Conservation (phyloP, 805 yeast genomes). For the Debaryomyces tyrocola region DNA sequence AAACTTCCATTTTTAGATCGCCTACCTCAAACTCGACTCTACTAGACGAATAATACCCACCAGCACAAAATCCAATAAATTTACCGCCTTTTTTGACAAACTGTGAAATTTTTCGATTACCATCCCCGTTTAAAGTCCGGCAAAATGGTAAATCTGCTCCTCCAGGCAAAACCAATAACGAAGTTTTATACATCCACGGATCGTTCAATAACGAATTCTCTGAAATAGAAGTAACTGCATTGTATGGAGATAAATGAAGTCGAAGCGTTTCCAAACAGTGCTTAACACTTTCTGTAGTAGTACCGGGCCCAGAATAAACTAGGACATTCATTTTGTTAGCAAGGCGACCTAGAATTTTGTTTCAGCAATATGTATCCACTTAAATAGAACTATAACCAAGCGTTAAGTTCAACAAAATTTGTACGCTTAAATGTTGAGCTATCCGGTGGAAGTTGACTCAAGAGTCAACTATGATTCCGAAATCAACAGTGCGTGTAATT, state of each 20-base stretch:
- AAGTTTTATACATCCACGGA: conserved; percentile 85
- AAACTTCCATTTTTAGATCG: conserved; percentile 66
- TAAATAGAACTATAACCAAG: no score
- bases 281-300: conserved; percentile 82
- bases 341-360: background rate
- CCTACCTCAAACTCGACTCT: conserved; percentile 85
- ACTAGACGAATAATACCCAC: conserved; percentile 80
- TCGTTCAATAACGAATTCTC: conserved; percentile 65
- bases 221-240: conserved; percentile 77
- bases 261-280: conserved; percentile 80
- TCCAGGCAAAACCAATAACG: conserved; percentile 86
- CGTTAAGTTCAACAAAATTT: no score
- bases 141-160: conserved; percentile 95
- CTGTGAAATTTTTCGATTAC: conserved; percentile 58
- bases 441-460: no score
- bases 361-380: no score
- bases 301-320: conserved; percentile 60
- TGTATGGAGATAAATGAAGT: conserved; percentile 75
- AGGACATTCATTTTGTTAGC: conserved; percentile 32
- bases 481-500: background rate
- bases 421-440: no score
- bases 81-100: conserved; percentile 79
- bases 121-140: conserved; percentile 65
- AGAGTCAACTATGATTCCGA: no score
- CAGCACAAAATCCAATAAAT: conserved; percentile 90